Evolutionary conservation across 768 basidiomycete species (phyloP), one percentile per base, ranked within the genome.

Genomic region (Boletus fagicola): DNA sequence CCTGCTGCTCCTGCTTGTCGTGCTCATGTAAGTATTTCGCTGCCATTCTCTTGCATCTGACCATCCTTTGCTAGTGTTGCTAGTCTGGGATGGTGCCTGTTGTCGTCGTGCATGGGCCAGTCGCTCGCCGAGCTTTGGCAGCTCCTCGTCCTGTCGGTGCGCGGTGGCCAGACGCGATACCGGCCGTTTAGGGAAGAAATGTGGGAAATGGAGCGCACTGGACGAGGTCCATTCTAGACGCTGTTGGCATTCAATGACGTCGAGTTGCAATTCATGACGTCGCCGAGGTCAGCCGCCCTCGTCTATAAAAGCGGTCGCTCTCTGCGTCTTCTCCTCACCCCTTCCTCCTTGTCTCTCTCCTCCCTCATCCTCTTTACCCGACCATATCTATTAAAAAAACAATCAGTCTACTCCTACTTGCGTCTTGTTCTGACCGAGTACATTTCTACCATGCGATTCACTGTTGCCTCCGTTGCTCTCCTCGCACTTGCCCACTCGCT

Each of bases 51-150:
- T 46, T 7, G 7, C 5, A 1, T 18, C 67, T 56, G 52, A 57
- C 54, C 8, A 20, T 47, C 35, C 7, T 38, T 64, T 45, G 16
- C 24, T 18, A 85, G 83, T 39, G 67, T 79, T 39, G 76, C 79
- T 16, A 74, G 80, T 30, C 64, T 87, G 8, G 77, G 78, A 42
- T 87, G 87, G 84, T 89, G 87, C 65, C 70, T 87, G 57, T 70
- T 88, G 49, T 86, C 85, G 35, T 87, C 86, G 8, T 87, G 87
- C 72, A 68, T 88, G 56, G 87, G 87, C 30, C 72, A 70, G 30
- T 68, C 74, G n/a, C 59, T 83, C 24, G 73, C 75, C 33, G 76
- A 76, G 44, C 62, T 85, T 24, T 84, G 82, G 82, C 74, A 80
- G n/a, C 38, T 51, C 18, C 26, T 40, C 38, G 50, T 51, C 26